Base-by-base conservation (phyloP, 805 yeast species). In the Metschnikowia anglica region DNA sequence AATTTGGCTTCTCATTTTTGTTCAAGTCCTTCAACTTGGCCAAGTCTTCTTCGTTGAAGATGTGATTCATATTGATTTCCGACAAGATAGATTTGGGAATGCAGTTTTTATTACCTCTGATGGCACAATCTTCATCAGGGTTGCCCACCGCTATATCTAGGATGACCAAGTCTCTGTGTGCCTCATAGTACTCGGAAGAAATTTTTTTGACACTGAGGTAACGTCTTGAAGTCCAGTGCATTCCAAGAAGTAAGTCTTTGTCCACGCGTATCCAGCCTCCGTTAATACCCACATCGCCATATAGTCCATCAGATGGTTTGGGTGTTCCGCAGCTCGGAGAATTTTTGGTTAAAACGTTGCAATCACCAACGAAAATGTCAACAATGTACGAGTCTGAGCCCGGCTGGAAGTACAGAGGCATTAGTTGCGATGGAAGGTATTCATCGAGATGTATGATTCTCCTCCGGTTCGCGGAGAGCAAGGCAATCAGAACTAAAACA, bases 241-340 rank as follows among this genome's bases (percentile, higher is more conserved):
- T 50, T 4, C 72, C 72, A 42, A 79, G 62, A 13, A 55, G 53
- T 28, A 80, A 61, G 53, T 79, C 83, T 49, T 77, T 77, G 17
- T 69, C 68, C 19, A 76, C 47, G 37, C 63, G 60, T 27, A 48
- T 41, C 80, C 81, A 78, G 10, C 63, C 63, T 6, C 61, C 61
- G 19, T 39, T 34, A 2, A 30, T 39, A 12, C 44, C 41, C 11
- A 52, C 48, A 37, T 53, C 46, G 11, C 56, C 56, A 28, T 46
- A 49, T 0, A 31, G 20, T 5, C 55, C 55, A 5, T 34, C 29
- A 2, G 42, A 26, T 3, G 46, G 43, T 18, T 27, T 37, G 11
- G 55, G 56, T 1, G 42, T 21, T 11, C 49, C 56, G 18, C 55
- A 51, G 3, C 32, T 32, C 9, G 47, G 13, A 13, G 41, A 30